Base-by-base conservation (phyloP, 73 alveolate genomes). In the Durusdinium trenchii region DNA sequence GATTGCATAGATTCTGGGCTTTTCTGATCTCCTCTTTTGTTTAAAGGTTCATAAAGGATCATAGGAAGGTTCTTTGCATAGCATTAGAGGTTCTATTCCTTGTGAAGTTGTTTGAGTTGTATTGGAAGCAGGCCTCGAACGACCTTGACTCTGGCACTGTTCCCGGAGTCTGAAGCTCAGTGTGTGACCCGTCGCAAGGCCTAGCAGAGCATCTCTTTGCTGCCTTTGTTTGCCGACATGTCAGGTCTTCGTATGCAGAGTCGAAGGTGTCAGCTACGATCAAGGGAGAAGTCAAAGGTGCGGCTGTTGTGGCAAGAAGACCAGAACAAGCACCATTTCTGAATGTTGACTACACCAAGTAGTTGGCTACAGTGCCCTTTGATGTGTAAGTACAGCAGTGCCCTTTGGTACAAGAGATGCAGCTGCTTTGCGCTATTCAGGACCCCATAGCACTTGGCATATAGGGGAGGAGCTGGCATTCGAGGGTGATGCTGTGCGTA, bases 181-280 rank as follows among this genome's bases (percentile, higher is more conserved):
- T n/a, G n/a, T n/a, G n/a, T n/a, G n/a, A n/a, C n/a, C n/a, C n/a
- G n/a, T n/a, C n/a, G n/a, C n/a, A n/a, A n/a, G n/a, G n/a, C n/a
- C n/a, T n/a, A n/a, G n/a, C n/a, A n/a, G n/a, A n/a, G n/a, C n/a
- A n/a, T 23, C 9, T n/a, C 32, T 32, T 18, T 4, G 28, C 28
- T 40, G 28, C 35, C 52, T 75, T 9, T 12, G 40, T 36, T 12
- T 10, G 7, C 32, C n/a, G 42, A 32, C 54, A 26, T 23, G 35
- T 26, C 43, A 89, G 96, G 96, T 89, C 96, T 69, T 89, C 96
- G 71, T 89, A 89, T 28, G 96, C 96, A 62, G 96, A 89, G 78
- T 89, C 96, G 69, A 89, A 89, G 38, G 45, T 50, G 86, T 57
- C 96, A 12, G 96, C 86, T 52, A 69, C 96, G 10, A 48, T 47